A percentile compares a stretch with the other conserved stretches of the same genome.
These are phyloP conservation scores for Tetrahymena thermophila DNA, from an alignment of 73 alveolate species.

Conservation along the genomic window DNA sequence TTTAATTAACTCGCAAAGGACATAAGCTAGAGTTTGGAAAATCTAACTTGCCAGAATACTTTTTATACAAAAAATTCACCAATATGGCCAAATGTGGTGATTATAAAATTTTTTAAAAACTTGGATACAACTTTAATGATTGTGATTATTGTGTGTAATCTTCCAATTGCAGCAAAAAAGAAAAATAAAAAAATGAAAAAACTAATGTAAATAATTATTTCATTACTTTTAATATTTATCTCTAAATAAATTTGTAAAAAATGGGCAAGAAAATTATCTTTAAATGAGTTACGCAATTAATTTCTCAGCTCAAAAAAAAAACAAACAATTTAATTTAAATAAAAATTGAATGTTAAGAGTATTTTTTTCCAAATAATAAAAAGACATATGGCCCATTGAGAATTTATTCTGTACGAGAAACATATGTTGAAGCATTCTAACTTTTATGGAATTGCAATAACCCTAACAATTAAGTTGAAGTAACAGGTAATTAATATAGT, in stretches of 20 bases:
- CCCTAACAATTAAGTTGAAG: neutral
- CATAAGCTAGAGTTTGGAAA: neutral
- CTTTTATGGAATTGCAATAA: neutral
- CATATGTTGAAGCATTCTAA: neutral
- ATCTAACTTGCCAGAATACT: neutral
- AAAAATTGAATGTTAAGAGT: no score
- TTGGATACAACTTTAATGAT: neutral
- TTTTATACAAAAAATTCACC: neutral
- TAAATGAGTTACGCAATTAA: no score
- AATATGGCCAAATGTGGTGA: neutral
- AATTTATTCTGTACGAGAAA: no score
- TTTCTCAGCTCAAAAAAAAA: no score
- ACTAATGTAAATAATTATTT: no score
- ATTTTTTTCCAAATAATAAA: no score
- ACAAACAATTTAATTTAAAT: no score
- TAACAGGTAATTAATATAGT: neutral
- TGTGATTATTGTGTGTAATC: neutral
- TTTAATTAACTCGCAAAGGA: neutral
- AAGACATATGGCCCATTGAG: no score
- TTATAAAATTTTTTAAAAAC: neutral
- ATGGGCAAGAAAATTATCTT: no score
- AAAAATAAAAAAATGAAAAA: neutral
- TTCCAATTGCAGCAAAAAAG: neutral
- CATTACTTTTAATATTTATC: no score
- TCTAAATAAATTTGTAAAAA: no score